Evolutionary conservation across 768 basidiomycete genomes (phyloP).

Genomic region (Cantharellus anzutake): DNA sequence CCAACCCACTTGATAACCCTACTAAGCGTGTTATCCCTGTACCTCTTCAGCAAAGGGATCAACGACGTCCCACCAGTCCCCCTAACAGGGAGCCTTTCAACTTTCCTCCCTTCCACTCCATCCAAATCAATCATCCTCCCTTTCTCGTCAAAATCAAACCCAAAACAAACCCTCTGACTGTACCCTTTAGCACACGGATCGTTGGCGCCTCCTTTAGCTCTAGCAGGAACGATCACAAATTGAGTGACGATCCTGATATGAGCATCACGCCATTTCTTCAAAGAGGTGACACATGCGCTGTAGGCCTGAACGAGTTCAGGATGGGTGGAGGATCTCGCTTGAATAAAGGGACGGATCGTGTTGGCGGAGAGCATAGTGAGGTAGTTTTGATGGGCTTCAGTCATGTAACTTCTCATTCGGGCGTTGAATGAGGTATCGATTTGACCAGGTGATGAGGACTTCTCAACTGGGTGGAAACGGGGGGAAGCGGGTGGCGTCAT

Average conservation of each 20-base stretch:
- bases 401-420: neutral
- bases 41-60: slow-evolving; percentile 66
- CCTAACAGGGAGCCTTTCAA: slow-evolving; percentile 17
- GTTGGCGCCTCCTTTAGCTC: neutral
- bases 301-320: neutral
- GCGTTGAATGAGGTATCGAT: neutral
- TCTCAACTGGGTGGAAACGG: neutral
- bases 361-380: neutral
- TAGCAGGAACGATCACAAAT: neutral
- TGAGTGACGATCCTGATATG: neutral
- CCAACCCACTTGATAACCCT: neutral
- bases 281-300: neutral
- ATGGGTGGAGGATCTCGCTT: neutral
- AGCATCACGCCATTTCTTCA: neutral
- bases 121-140: neutral
- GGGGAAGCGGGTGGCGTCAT: neutral
- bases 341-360: neutral
- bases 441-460: no score
- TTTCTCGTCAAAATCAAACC: neutral
- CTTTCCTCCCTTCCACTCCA: neutral
- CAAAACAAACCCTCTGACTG: neutral
- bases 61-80: slow-evolving; percentile 88
- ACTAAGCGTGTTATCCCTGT: slow-evolving; percentile 58
- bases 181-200: neutral
- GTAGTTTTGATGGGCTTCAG: neutral